A percentile compares a stretch with the other conserved stretches of the same genome.
Conservation (phyloP, 495 filamentous ascomycete genomes). For the Polyplosphaeria fusca region DNA sequence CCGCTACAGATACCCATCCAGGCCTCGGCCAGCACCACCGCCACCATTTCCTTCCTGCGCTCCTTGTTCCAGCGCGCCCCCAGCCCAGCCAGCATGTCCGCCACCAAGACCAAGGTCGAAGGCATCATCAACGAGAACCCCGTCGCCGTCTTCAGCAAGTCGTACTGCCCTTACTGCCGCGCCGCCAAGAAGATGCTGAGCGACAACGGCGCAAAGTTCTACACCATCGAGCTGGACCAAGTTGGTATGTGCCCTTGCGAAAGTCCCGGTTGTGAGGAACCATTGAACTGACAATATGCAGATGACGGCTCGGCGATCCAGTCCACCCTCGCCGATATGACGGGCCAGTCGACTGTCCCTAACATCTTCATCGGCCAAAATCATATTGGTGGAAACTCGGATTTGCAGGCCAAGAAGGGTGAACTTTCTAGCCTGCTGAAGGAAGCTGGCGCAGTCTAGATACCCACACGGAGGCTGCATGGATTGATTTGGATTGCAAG, state of each 20-base stretch:
- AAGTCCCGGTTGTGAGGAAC: neutral
- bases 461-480: too few relatives aligned
- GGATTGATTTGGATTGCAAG: too few relatives aligned
- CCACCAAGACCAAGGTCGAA: slow-evolving; percentile 83
- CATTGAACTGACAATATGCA: slow-evolving; percentile 32
- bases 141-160: slow-evolving; percentile 95
- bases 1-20: neutral
- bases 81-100: slow-evolving; percentile 68
- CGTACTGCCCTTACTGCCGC: slow-evolving; percentile 92
- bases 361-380: slow-evolving; percentile 89
- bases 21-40: slow-evolving; percentile 8
- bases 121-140: slow-evolving; percentile 85
- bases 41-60: slow-evolving; percentile 61
- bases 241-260: slow-evolving; percentile 56
- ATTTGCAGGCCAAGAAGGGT: slow-evolving; percentile 67
- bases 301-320: slow-evolving; percentile 83
- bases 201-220: slow-evolving; percentile 68
- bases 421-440: slow-evolving; percentile 59
- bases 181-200: slow-evolving; percentile 72
- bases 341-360: slow-evolving; percentile 80
- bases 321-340: slow-evolving; percentile 74
- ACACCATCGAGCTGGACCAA: slow-evolving; percentile 78
- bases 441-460: slow-evolving; percentile 61
- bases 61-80: slow-evolving; percentile 66
- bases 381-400: slow-evolving; percentile 94